phyloP scores from a whole-genome alignment of 768 basidiomycete species.

The Panus rudis region DNA sequence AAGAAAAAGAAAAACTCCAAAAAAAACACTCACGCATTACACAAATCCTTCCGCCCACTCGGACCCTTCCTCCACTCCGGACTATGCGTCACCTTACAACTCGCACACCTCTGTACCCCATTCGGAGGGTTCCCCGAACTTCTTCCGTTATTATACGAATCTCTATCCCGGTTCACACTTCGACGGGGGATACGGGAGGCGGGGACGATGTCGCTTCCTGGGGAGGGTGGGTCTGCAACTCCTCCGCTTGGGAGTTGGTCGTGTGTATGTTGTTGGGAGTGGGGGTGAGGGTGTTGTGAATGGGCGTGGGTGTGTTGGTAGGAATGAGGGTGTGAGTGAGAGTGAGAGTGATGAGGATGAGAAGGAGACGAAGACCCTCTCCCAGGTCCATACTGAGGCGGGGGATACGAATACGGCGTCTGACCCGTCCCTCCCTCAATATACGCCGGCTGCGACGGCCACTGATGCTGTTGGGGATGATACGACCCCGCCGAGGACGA shows the following conservation, averaged over 20 bases:
- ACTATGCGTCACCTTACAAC: slow-evolving; percentile 74
- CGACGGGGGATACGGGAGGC: slow-evolving; percentile 39
- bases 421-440: slow-evolving; percentile 18
- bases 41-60: slow-evolving; percentile 84
- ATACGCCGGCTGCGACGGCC: slow-evolving; percentile 38
- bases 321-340: too few relatives aligned
- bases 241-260: slow-evolving; percentile 9
- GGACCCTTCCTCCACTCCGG: slow-evolving; percentile 93
- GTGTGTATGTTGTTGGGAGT: slow-evolving; percentile 1
- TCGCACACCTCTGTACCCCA: slow-evolving; percentile 67
- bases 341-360: too few relatives aligned
- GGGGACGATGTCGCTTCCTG: slow-evolving; percentile 29
- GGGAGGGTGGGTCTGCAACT: slow-evolving; percentile 18
- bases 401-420: slow-evolving; percentile 14
- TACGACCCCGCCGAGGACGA: slow-evolving; percentile 20
- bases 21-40: slow-evolving; percentile 69
- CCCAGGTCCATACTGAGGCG: slow-evolving; percentile 13
- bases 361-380: too few relatives aligned
- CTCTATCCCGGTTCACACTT: slow-evolving; percentile 43
- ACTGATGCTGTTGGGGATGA: slow-evolving; percentile 30
- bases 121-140: slow-evolving; percentile 59
- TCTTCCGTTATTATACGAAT: slow-evolving; percentile 40
- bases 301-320: too few relatives aligned
- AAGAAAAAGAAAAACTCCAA: slow-evolving; percentile 11
- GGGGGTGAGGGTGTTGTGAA: too few relatives aligned